These are phyloP conservation scores for Cucurbita maxima DNA, from an alignment of 306 rosid genomes.

Conservation along the genomic window DNA sequence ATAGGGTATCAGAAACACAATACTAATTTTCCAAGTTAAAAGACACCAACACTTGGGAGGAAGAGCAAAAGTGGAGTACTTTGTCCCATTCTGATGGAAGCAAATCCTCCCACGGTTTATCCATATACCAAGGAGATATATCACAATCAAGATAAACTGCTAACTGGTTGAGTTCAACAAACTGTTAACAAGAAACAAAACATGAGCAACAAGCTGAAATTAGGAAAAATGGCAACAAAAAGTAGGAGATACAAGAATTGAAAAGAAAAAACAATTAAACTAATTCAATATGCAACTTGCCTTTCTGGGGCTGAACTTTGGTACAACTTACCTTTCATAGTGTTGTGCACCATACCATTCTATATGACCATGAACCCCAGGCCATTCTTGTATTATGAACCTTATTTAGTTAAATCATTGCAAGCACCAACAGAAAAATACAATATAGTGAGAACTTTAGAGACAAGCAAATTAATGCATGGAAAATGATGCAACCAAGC, in stretches of 20 bases:
- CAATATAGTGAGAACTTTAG: not conserved
- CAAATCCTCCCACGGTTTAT: constrained; percentile 75
- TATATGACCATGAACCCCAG: not conserved
- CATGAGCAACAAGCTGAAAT: constrained; percentile 10
- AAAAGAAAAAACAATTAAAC: not conserved
- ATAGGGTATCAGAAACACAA: not conserved
- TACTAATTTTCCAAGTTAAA: not conserved
- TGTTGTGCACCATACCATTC: not conserved
- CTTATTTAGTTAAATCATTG: not conserved
- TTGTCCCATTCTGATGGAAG: constrained; percentile 93
- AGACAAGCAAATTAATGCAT: not conserved
- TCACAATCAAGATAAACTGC: constrained; percentile 86
- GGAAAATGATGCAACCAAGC: not conserved
- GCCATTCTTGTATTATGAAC: not conserved
- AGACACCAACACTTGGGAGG: not conserved
- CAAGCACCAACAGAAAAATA: not conserved
- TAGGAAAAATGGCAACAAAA: not conserved
- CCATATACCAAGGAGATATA: constrained; percentile 58
- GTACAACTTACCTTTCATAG: not conserved
- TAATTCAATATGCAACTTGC: not conserved
- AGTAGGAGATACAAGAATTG: not conserved
- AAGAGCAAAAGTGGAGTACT: constrained; percentile 22
- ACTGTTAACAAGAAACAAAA: constrained; percentile 36
- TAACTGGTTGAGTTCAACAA: constrained; percentile 73
- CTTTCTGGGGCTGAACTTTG: not conserved